phyloP scores from a whole-genome alignment of 129 eudicot genomes.

The Flaveria ramosissima region DNA sequence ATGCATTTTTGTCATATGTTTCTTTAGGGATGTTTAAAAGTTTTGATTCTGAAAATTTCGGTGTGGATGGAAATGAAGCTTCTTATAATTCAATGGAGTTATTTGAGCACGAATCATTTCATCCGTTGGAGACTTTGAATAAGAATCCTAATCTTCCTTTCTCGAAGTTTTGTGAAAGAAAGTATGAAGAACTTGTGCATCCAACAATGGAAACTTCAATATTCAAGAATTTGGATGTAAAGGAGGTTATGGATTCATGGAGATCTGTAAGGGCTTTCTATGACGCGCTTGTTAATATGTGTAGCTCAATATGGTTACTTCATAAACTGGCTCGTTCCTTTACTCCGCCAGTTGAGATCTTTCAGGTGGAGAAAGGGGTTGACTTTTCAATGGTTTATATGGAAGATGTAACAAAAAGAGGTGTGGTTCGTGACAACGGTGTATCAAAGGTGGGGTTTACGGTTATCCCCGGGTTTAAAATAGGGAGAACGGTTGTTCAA shows the following conservation, averaged over 20 bases:
- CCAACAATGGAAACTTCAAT: conserved; percentile 85
- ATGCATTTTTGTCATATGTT: conserved; percentile 76
- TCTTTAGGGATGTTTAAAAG: conserved; percentile 78
- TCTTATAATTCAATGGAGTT: conserved; percentile 40
- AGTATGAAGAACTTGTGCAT: conserved; percentile 80
- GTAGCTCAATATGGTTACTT: conserved; percentile 88
- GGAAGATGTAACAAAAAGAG: conserved; percentile 75
- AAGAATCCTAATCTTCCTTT: conserved; percentile 64
- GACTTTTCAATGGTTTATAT: conserved; percentile 90
- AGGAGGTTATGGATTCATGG: too few species aligned
- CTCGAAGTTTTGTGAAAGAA: conserved; percentile 71
- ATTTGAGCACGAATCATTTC: conserved; percentile 50
- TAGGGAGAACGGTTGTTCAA: conserved; percentile 69
- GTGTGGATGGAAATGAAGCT: conserved; percentile 39
- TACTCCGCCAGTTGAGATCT: conserved; percentile 67
- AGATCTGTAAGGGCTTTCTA: conserved; percentile 57
- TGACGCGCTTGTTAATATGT: conserved; percentile 78
- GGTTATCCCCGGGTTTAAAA: conserved; percentile 17
- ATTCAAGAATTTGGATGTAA: conserved; percentile 49
- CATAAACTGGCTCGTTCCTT: conserved; percentile 81
- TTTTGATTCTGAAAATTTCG: conserved; percentile 58
- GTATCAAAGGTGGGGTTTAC: conserved; percentile 33
- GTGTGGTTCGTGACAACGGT: conserved; percentile 34
- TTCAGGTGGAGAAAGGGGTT: conserved; percentile 77
- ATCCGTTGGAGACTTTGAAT: conserved; percentile 68